Evolutionary conservation across 2,329 filamentous ascomycete species (phyloP), one percentile per base, ranked within the genome.

Genomic region (Dactylellina haptotyla): DNA sequence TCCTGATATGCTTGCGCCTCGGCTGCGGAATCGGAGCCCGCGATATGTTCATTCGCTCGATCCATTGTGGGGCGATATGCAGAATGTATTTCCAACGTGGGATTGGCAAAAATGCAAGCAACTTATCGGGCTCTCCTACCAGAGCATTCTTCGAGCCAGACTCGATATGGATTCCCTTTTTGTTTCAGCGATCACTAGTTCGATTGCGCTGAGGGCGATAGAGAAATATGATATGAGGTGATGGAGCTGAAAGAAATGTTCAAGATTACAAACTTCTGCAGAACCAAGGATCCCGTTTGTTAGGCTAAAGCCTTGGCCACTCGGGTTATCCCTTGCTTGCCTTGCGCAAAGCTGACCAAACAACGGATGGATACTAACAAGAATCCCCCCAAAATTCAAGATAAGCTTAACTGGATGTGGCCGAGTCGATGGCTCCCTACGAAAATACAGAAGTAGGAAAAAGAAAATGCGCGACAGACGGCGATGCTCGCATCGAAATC

Each of bases 351-450:
- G 54, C 43, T 53, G 56, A 54, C 61, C 53, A 61, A 62, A 61
- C 58, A 25, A 46, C 46, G 37, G 32, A 23, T 59, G 20, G 61
- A 53, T 28, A 14, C 50, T 43, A 25, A 37, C 9, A n/a, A 8
- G 39, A n/a, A 48, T 20, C 23, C 18, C 37, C 37, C 37, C 23
- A 45, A 58, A n/a, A 20, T 26, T 41, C n/a, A 26, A 62, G 16
- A 66, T 73, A 73, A 73, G 69, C 53, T 59, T 73, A 73, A 72
- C 32, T 32, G 20, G 59, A 66, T 61, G 53, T 65, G 56, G 30
- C 46, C 28, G 26, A 46, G 56, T 46, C 58, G 53, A 71, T 58
- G 48, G 46, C 54, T 25, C 37, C 43, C 50, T n/a, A n/a, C 50
- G 37, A 53, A 45, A 32, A 30, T 39, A 45, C 65, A 51, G 43